Evolutionary conservation across 129 eudicot genomes (phyloP), one percentile per base, ranked within the genome.

Genomic region (Scalesia atractyloides): DNA sequence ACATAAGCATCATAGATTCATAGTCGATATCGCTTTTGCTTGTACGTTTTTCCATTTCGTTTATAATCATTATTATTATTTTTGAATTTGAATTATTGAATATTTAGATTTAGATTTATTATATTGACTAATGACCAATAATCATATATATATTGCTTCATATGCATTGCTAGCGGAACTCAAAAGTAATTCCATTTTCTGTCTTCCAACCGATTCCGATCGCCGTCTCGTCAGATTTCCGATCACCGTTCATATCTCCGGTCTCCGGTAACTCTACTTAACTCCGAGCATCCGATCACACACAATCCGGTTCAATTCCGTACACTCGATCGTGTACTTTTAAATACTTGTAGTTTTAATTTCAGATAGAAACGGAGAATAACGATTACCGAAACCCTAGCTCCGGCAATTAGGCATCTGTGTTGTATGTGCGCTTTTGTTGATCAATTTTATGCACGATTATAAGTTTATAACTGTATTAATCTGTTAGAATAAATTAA

Each of bases 361-460:
- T 70, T 36, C 59, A 17, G 50, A 70, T 22, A 69, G 2, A 72
- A 26, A 59, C 47, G 62, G 51, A 36, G 37, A 24, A 44, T 7
- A 53, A 7, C 74, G 17, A 1, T 24, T 11, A 37, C 47, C 73
- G n/a, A 65, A 75, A 75, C 79, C 79, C 79, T 65, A 75, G 33
- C 43, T 75, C 52, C 15, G 37, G 5, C 4, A 65, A 53, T 66
- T 41, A 22, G 66, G 30, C 73, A 30, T 39, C 39, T 64, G 16
- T 65, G 47, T 24, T 16, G 66, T 65, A 22, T 39, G 73, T 37
- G 3, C 7, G 48, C 1, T 16, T 15, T 63, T 7, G 15, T 20
- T 34, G 15, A 26, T 17, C 11, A 18, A 3, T 11, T 13, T 46
- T 22, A 22, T 24, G 26, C 24, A 26, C 46, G 2, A 68, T 24